These are phyloP conservation scores for Nothomitra cinnamomea DNA, from an alignment of 2,329 filamentous ascomycete genomes.

Conservation along the genomic window DNA sequence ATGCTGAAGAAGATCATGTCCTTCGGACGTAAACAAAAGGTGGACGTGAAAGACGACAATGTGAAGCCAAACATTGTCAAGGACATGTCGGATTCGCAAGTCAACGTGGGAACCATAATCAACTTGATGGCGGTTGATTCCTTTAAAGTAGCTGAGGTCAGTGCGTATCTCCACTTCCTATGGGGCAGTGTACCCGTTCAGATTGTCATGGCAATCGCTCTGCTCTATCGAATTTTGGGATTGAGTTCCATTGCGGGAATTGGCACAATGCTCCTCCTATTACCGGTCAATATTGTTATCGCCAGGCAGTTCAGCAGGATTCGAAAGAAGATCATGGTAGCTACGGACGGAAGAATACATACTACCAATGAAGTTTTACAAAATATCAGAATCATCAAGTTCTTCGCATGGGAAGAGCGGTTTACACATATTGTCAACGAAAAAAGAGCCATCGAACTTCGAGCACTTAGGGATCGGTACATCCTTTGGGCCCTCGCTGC, in stretches of 20 bases:
- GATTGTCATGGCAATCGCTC: constrained; percentile 57
- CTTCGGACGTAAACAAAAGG: constrained; percentile 45
- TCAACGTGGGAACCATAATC: constrained; percentile 94
- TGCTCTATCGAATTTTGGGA: constrained; percentile 83
- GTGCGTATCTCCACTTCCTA: constrained; percentile 90
- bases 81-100: constrained; percentile 47
- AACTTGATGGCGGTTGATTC: constrained; percentile 99
- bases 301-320: constrained; percentile 70
- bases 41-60: constrained; percentile 27
- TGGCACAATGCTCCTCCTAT: constrained; percentile 69
- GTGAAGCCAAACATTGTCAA: constrained; percentile 20
- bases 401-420: constrained; percentile 93
- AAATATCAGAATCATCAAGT: constrained; percentile 98
- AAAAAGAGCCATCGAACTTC: constrained; percentile 65
- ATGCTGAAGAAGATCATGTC: constrained; percentile 30
- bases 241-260: constrained; percentile 89
- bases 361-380: constrained; percentile 93
- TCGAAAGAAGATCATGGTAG: constrained; percentile 80
- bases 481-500: constrained; percentile 84
- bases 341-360: constrained; percentile 90
- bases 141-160: constrained; percentile 93
- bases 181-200: constrained; percentile 83
- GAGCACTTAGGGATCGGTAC: constrained; percentile 63
- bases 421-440: constrained; percentile 79
- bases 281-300: constrained; percentile 81